Base-by-base conservation (phyloP, 345 rosid species). In the Linum tenue region DNA sequence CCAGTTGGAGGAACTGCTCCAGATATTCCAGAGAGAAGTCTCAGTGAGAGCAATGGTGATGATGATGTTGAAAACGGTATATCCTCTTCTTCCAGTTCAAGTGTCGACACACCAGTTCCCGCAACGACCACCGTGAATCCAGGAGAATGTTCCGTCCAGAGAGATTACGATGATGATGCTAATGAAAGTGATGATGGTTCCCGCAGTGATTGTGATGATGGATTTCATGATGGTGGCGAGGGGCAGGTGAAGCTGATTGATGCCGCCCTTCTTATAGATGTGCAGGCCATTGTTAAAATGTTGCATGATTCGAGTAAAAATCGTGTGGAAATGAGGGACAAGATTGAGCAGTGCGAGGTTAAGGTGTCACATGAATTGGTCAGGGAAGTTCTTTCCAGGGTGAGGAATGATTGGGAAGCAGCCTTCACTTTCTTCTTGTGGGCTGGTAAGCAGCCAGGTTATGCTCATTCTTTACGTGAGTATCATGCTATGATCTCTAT, bases 351-450 rank as follows among this genome's bases (percentile, higher is more conserved):
- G 40, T 86, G 86, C 72, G 76, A 75, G 9, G 72, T 88, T 65
- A 72, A 67, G 68, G 84, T 73, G 15, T 72, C 90, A 10, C 77
- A 77, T 37, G 89, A 80, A 72, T 64, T 88, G 74, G 92, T 90
- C n/a, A 72, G 70, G 5, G 88, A 88, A 77, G 82, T 88, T 64
- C 84, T 94, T 55, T 86, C 94, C 44, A 78, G 78, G 71, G 74
- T 81, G 66, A 83, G 96, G 38, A 84, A 86, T 65, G 89, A 90
- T 71, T 94, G 97, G 99, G 91, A 85, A 71, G 84, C 83, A 14
- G 88, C 97, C 0, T 90, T 86, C 73, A 85, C 89, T 51, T 90
- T 94, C 88, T 88, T 90, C 67, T 50, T 88, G 39, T 88, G 96
- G 97, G 86, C 95, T 59, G 87, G 82, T 55, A 84, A 78, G 75